Conservation (phyloP, 2,329 filamentous ascomycete genomes). For the Myriosclerotinia scirpicola region DNA sequence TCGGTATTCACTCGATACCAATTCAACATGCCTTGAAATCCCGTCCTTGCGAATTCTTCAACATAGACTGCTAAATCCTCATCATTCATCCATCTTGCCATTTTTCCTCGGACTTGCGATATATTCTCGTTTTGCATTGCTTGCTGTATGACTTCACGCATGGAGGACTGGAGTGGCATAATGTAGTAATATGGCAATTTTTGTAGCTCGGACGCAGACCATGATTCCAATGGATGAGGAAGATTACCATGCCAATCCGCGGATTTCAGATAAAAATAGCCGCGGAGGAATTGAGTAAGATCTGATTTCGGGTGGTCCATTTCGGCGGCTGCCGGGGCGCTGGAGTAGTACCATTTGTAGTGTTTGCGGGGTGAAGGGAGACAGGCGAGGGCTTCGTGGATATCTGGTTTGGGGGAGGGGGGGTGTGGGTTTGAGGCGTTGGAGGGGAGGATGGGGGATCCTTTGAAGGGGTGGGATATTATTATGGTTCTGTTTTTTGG, state of each 20-base stretch:
- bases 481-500: slow-evolving; percentile 49
- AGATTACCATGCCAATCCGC: slow-evolving; percentile 58
- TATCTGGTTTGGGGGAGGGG: slow-evolving; percentile 42
- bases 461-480: slow-evolving; percentile 65
- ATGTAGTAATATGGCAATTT: slow-evolving; percentile 68
- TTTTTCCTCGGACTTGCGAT: slow-evolving; percentile 42
- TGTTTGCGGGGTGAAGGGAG: slow-evolving; percentile 62
- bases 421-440: slow-evolving; percentile 38
- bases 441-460: slow-evolving; percentile 30
- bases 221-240: slow-evolving; percentile 53
- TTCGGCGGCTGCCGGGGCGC: slow-evolving; percentile 47
- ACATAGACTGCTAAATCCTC: slow-evolving; percentile 60
- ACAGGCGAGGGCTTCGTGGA: slow-evolving; percentile 56
- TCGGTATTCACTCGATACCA: slow-evolving; percentile 64
- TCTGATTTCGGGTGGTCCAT: slow-evolving; percentile 52
- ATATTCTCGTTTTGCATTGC: slow-evolving; percentile 57
- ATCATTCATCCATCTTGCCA: slow-evolving; percentile 54
- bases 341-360: slow-evolving; percentile 68
- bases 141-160: slow-evolving; percentile 57
- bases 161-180: slow-evolving; percentile 57
- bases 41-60: slow-evolving; percentile 58
- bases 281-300: slow-evolving; percentile 60
- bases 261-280: slow-evolving; percentile 69
- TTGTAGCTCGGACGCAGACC: slow-evolving; percentile 57
- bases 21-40: slow-evolving; percentile 65